Conservation (phyloP, 805 yeast genomes). For the Cyberlindnera veronae region DNA sequence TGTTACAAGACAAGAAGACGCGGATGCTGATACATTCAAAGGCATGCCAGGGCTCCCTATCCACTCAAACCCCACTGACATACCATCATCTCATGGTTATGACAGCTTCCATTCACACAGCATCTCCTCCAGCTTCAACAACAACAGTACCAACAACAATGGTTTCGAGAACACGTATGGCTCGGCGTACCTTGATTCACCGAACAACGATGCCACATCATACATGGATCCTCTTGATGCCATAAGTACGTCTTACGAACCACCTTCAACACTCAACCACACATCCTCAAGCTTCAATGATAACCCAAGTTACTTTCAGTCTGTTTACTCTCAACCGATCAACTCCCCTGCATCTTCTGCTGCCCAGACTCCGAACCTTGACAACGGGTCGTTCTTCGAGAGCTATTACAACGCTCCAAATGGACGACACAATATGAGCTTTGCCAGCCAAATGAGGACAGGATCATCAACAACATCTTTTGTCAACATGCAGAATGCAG, state of each 20-base stretch:
- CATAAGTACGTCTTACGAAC: conserved; percentile 25
- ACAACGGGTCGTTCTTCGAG: conserved; percentile 26
- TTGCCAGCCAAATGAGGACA: conserved; percentile 25
- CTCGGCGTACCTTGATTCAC: conserved; percentile 25
- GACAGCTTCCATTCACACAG: conserved; percentile 9
- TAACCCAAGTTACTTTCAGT: conserved; percentile 18
- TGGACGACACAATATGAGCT: conserved; percentile 17
- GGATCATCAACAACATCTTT: conserved; percentile 19
- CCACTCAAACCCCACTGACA: conserved; percentile 7
- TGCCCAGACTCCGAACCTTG: conserved; percentile 24
- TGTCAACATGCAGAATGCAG: conserved; percentile 6
- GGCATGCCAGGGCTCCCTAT: conserved; percentile 16
- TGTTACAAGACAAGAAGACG: background rate
- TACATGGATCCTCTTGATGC: conserved; percentile 28
- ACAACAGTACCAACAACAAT: conserved; percentile 11
- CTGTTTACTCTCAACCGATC: conserved; percentile 15
- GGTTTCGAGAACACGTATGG: conserved; percentile 11
- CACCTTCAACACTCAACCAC: conserved; percentile 24
- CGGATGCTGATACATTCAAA: conserved; percentile 6
- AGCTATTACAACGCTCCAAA: conserved; percentile 19
- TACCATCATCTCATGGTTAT: conserved; percentile 2
- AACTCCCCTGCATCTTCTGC: conserved; percentile 26
- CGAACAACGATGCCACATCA: conserved; percentile 22
- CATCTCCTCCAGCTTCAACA: conserved; percentile 14
- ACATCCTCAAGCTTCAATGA: conserved; percentile 20